Base-by-base conservation (phyloP, 768 basidiomycete genomes). In the Holtermanniella nyarrowii region DNA sequence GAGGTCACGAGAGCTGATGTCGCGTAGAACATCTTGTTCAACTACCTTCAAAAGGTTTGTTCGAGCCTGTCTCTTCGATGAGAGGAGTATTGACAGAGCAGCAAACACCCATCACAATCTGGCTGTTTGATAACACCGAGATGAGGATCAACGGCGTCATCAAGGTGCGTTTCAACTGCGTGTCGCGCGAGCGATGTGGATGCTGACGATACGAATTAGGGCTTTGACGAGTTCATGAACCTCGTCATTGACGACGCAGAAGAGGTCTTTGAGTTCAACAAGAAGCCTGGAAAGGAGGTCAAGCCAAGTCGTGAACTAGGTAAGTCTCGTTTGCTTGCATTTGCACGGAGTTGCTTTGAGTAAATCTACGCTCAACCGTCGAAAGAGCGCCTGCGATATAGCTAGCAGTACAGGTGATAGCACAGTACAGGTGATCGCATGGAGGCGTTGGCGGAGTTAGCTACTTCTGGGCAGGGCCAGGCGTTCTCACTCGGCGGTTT, bases 211-310 rank as follows among this genome's bases (percentile, higher is more conserved):
- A 11, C 42, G 14, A 22, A 18, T n/a, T 66, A 96, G 93, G 91
- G 93, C 39, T 99, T 99, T 63, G 93, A 99, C 69, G 93, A 99
- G 72, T 99, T 96, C 74, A 99, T 99, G 93, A 99, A 99, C 68
- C 74, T 99, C 25, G 87, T 96, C 27, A 74, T 99, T 21, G 93
- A 99, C 61, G 87, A 95, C 45, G 88, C 91, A 42, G 79, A 81
- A 47, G 93, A 99, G 72, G 83, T 95, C 11, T 93, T 81, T 65
- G 82, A 90, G 26, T 57, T 63, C 46, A 62, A 62, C 26, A 61
- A 61, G 11, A 69, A 73, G 55, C 37, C 63, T 14, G 57, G 73
- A 45, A 88, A 89, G 70, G 88, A 88, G 55, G 82, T 80, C 49
- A 86, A 90, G 73, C 85, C 88, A 42, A 77, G 85, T 62, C 76